Evolutionary conservation across 2,329 filamentous ascomycete species (phyloP).

Genomic region (Penicillium sp.): DNA sequence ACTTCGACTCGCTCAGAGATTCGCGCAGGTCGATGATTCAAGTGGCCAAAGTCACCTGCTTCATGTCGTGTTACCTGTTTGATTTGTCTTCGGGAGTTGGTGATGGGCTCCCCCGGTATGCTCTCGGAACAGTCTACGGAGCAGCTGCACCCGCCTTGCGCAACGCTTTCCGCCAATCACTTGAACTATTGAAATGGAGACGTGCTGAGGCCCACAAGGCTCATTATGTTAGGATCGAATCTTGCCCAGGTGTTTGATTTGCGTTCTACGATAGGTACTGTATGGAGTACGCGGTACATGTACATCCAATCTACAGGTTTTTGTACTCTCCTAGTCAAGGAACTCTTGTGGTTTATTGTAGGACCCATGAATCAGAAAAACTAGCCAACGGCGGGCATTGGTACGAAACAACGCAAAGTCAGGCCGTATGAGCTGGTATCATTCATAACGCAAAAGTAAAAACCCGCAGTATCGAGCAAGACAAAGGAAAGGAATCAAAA

Average conservation of each 20-base stretch:
- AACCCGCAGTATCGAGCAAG: constrained; percentile 19
- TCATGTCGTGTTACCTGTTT: neutral
- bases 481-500: constrained; percentile 13
- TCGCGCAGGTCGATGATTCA: neutral
- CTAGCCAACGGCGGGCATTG: constrained; percentile 22
- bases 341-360: constrained; percentile 6
- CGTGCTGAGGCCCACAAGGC: neutral
- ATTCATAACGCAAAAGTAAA: constrained; percentile 27
- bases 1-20: neutral
- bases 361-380: constrained; percentile 28
- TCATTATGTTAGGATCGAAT: neutral
- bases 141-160: neutral
- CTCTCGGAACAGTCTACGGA: neutral
- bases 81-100: neutral
- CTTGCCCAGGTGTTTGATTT: neutral
- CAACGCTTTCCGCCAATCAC: neutral
- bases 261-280: too few species aligned
- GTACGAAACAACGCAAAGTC: constrained; percentile 23
- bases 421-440: constrained; percentile 39
- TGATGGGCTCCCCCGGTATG: neutral
- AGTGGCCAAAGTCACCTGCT: neutral
- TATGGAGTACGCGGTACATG: neutral
- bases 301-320: neutral
- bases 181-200: neutral
- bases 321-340: too few species aligned